Evolutionary conservation across 2,329 filamentous ascomycete species (phyloP).

Genomic region (Pseudogymnoascus sp.): DNA sequence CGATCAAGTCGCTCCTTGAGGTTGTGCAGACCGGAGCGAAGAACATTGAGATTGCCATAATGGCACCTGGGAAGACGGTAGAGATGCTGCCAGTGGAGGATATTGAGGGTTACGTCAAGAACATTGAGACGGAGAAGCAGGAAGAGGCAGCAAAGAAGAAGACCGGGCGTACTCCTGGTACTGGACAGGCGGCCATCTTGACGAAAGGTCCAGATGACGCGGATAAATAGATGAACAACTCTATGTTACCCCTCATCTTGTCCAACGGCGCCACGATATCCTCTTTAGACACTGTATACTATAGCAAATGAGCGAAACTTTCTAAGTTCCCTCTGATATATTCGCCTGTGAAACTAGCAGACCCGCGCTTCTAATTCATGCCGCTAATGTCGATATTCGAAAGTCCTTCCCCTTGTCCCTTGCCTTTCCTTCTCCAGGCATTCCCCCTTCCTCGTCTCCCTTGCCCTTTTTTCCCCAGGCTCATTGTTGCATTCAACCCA

Average conservation of each 20-base stretch:
- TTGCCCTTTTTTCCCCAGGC: background rate
- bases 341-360: conserved; percentile 14
- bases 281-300: conserved; percentile 26
- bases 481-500: conserved; percentile 51
- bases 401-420: conserved; percentile 7
- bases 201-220: conserved; percentile 47
- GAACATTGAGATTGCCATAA: conserved; percentile 99
- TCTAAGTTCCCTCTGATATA: conserved; percentile 7
- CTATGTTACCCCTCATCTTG: conserved; percentile 2
- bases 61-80: conserved; percentile 83
- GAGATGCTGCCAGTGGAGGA: conserved; percentile 94
- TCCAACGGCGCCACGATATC: conserved; percentile 5
- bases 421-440: conserved; percentile 17
- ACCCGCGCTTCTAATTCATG: conserved; percentile 7
- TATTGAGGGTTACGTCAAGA: conserved; percentile 96
- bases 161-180: conserved; percentile 64
- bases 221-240: conserved; percentile 16
- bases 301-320: conserved; percentile 27
- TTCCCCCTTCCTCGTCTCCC: too few relatives aligned
- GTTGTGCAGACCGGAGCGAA: conserved; percentile 98
- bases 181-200: conserved; percentile 63
- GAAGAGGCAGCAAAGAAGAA: conserved; percentile 91
- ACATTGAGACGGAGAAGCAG: conserved; percentile 98
- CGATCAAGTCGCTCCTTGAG: conserved; percentile 95
- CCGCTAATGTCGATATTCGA: conserved; percentile 9